A percentile compares a stretch with the other conserved stretches of the same genome.
Conservation (phyloP, 805 yeast species). For the Millerozyma miso region DNA sequence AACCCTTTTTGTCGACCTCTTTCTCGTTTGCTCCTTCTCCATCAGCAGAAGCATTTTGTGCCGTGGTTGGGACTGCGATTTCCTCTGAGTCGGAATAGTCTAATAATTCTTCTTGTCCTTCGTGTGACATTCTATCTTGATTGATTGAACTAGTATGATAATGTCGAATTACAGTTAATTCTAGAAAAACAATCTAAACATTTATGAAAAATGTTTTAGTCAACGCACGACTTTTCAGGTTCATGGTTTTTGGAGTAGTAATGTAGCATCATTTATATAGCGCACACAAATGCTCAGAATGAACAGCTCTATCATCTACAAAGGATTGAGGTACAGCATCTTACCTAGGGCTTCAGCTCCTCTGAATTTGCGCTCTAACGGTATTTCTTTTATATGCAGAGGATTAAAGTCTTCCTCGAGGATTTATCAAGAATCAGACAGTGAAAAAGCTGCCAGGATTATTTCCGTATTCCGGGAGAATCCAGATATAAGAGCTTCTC, state of each 20-base stretch:
- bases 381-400: no score
- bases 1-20: constrained; percentile 84
- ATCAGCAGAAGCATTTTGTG: constrained; percentile 40
- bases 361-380: neutral
- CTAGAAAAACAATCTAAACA: neutral
- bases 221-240: neutral
- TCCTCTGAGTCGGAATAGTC: constrained; percentile 99
- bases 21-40: constrained; percentile 48
- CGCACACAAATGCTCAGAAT: no score
- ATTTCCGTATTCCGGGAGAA: constrained; percentile 11
- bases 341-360: neutral
- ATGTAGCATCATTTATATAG: no score
- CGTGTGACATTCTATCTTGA: constrained; percentile 66
- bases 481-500: constrained; percentile 28
- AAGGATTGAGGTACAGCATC: no score
- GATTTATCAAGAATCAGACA: constrained; percentile 7
- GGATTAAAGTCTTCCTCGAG: constrained; percentile 8
- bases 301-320: no score
- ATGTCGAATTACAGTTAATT: neutral
- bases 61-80: constrained; percentile 60
- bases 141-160: constrained; percentile 3
- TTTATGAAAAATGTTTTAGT: neutral
- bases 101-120: constrained; percentile 98
- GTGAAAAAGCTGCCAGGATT: constrained; percentile 13
- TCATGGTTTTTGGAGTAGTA: neutral